Evolutionary conservation across 192 early-diverging fungal species (phyloP), one percentile per base, ranked within the genome.

Genomic region (Entrophospora sp.): DNA sequence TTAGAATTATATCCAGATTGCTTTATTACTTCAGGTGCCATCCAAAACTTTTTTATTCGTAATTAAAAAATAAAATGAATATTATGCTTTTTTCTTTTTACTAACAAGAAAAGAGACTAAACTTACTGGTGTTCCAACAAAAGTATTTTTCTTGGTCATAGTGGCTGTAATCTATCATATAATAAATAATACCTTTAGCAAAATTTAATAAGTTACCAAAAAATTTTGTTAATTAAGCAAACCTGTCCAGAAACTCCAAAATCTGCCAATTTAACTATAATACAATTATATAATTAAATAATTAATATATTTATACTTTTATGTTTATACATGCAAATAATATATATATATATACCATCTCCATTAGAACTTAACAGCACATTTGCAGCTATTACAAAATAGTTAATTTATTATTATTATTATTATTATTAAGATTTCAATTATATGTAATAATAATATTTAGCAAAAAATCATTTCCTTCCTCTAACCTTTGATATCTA

Each of bases 171-270:
- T 69, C 80, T 82, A 67, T 53, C 45, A 38, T 4, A 56, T n/a
- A 31, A 37, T 9, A 59, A 22, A 37, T 12, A 27, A 22, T 28
- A 38, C 12, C 3, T 30, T 63, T 12, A 34, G 3, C 4, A 35
- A 48, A 34, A 5, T 10, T 4, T 34, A 35, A 36, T 48, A 18
- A 48, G 14, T 6, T 6, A 40, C 6, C 6, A 40, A 14, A 14
- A 56, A 30, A 27, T 28, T 32, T 12, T 40, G n/a, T 27, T 8
- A 25, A 16, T 5, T n/a, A 20, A 37, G 46, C 49, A 12, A 67
- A 91, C 77, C 76, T 97, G 95, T 27, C 94, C 93, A 25, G 91
- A 90, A n/a, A 98, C 96, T 9, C 96, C 96, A 83, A 98, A 98
- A 79, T 98, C 96, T 3, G 94, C 95, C 56, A 98, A 80, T 74